These are phyloP conservation scores for Aureobasidium zeae DNA, from an alignment of 2,329 filamentous ascomycete species.

Conservation along the genomic window DNA sequence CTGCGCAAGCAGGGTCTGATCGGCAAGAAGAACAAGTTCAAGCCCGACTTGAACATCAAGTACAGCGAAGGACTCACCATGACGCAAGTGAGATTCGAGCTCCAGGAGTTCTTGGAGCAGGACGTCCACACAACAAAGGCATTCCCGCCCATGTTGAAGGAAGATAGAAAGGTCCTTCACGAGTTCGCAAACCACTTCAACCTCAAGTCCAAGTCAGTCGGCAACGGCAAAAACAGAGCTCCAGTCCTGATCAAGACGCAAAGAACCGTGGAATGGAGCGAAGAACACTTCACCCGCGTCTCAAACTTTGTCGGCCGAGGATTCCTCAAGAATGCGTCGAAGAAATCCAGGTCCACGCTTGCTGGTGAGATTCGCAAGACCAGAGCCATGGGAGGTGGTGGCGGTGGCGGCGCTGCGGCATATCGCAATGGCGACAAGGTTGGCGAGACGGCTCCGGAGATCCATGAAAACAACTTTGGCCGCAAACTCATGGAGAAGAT, in stretches of 20 bases:
- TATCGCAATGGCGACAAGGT: constrained; percentile 84
- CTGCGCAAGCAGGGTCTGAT: constrained; percentile 37
- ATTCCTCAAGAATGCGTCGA: constrained; percentile 44
- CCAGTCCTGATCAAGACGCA: constrained; percentile 68
- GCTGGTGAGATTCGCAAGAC: constrained; percentile 14
- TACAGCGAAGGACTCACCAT: constrained; percentile 65
- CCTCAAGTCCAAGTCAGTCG: constrained; percentile 75
- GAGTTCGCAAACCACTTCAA: constrained; percentile 65
- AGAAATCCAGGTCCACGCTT: constrained; percentile 19
- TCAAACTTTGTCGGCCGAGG: constrained; percentile 38
- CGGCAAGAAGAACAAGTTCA: constrained; percentile 29
- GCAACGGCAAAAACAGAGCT: constrained; percentile 62
- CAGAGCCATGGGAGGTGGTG: constrained; percentile 29
- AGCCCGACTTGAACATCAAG: constrained; percentile 51
- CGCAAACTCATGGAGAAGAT: constrained; percentile 89
- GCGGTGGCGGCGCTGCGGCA: constrained; percentile 35
- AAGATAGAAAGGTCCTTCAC: constrained; percentile 69
- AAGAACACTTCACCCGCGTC: constrained; percentile 43
- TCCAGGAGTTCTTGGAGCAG: constrained; percentile 60
- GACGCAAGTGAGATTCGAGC: constrained; percentile 61
- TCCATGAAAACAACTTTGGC: constrained; percentile 74
- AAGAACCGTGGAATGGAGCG: constrained; percentile 52
- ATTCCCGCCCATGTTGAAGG: constrained; percentile 76
- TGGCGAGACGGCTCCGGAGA: constrained; percentile 72
- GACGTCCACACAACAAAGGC: constrained; percentile 55